Base-by-base conservation (phyloP, 129 eudicot genomes). In the Chrysanthemum seticuspe region DNA sequence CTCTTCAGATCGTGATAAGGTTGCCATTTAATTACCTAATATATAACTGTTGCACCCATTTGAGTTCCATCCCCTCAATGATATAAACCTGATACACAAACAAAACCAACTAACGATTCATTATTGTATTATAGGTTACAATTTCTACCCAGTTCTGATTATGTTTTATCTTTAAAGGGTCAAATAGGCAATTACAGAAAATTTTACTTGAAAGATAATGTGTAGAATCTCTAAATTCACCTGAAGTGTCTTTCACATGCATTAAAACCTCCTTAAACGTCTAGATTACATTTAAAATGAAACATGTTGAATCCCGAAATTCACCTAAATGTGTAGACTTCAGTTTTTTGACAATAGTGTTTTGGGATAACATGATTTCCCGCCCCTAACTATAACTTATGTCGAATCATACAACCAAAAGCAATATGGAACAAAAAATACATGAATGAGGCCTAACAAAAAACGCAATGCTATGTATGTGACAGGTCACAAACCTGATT, bases 31-130 rank as follows among this genome's bases (percentile, higher is more conserved):
- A 64, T 80, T 76, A 85, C 97, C 94, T 90, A 89, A 70, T 85
- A 90, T 16, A 90, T 87, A 15, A 69, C 91, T 6, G 97, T 74
- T 74, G 97, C 97, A 62, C 97, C 97, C 81, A 82, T 88, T 64
- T 81, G 91, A 54, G 97, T 91, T 68, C 95, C 97, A 71, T 87
- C 95, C 12, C 97, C 97, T 83, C 95, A 80, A 91, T 91, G 10
- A 90, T 90, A 75, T 83, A 88, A 76, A 90, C 96, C 96, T 89
- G 79, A 61, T 68, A 19, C 79, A 19, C 8, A n/a, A 57, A 74
- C 13, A 47, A 12, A 70, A 70, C 31, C 66, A 13, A 47, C 71
- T 61, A 80, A 57, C 62, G 25, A 27, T 52, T 58, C 62, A 29
- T 48, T 60, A 25, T n/a, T 40, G 13, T 60, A 50, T 14, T 50